phyloP scores from a whole-genome alignment of 192 early-diverging fungal genomes.

The Coemansia sp. region DNA sequence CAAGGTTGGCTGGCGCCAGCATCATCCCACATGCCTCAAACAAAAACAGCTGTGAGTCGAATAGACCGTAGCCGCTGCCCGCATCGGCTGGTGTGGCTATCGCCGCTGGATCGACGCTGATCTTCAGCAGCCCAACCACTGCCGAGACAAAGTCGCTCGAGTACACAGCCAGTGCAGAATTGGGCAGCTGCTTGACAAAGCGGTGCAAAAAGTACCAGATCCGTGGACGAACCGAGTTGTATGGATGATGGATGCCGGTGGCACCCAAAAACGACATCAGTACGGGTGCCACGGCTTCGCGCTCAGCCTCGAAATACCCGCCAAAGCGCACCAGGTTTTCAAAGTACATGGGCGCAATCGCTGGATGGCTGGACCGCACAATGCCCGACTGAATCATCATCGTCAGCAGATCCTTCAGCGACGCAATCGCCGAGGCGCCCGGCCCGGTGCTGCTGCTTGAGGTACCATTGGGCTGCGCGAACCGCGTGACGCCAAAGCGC shows the following conservation, averaged over 20 bases:
- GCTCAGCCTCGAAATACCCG: constrained; percentile 43
- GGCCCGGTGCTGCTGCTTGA: not conserved
- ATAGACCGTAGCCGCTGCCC: constrained; percentile 51
- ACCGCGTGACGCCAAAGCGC: constrained; percentile 32
- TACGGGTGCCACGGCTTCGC: constrained; percentile 29
- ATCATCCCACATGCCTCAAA: constrained; percentile 91
- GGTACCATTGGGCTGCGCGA: constrained; percentile 21
- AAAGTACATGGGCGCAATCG: constrained; percentile 37
- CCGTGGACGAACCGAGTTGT: constrained; percentile 65
- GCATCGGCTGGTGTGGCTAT: not conserved
- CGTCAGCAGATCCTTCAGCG: constrained; percentile 36
- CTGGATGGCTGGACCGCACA: constrained; percentile 25
- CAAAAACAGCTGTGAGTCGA: constrained; percentile 79
- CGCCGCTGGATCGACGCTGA: constrained; percentile 60
- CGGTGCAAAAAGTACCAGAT: constrained; percentile 86
- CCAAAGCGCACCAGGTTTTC: constrained; percentile 48
- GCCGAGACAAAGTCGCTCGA: constrained; percentile 50
- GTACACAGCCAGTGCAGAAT: constrained; percentile 23
- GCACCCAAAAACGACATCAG: constrained; percentile 40
- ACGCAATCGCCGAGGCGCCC: constrained; percentile 10
- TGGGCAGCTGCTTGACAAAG: constrained; percentile 68
- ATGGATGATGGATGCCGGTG: constrained; percentile 70
- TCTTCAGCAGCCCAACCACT: constrained; percentile 63
- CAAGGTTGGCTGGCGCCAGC: constrained; percentile 73
- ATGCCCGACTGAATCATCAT: constrained; percentile 51